Percentiles rank a stretch among this genome's conserved stretches.
phyloP scores from a whole-genome alignment of 2,329 filamentous ascomycete species.

The Ilyonectria sp. region DNA sequence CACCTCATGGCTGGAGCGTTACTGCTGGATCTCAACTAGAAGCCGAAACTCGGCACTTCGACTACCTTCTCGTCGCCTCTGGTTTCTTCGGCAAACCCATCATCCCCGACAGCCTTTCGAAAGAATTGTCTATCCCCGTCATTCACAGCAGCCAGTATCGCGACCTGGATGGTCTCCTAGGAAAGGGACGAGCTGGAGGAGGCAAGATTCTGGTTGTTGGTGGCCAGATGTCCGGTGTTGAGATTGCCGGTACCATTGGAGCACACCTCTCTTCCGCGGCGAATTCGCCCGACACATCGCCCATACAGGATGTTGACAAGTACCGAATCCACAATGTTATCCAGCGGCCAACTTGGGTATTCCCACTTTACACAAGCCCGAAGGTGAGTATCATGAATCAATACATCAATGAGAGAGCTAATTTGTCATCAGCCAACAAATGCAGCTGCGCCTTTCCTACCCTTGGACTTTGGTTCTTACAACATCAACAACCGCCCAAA shows the following conservation, averaged over 20 bases:
- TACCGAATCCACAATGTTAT: constrained; percentile 78
- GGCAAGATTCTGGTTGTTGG: constrained; percentile 82
- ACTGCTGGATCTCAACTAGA: constrained; percentile 53
- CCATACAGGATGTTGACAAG: constrained; percentile 60
- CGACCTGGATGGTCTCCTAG: constrained; percentile 65
- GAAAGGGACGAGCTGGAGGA: constrained; percentile 53
- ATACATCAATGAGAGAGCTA: not conserved
- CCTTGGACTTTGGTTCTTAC: constrained; percentile 80
- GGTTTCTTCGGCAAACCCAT: constrained; percentile 81
- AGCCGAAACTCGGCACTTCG: constrained; percentile 69
- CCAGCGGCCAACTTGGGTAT: constrained; percentile 79
- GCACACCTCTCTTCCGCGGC: constrained; percentile 77
- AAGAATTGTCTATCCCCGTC: constrained; percentile 61
- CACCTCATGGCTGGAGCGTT: constrained; percentile 61
- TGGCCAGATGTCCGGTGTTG: constrained; percentile 86
- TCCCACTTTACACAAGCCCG: constrained; percentile 72
- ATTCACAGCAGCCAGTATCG: constrained; percentile 80
- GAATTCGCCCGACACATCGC: constrained; percentile 64
- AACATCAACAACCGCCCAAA: constrained; percentile 75
- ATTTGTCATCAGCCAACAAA: constrained; percentile 52
- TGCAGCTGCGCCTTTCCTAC: constrained; percentile 74
- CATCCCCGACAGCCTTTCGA: constrained; percentile 62
- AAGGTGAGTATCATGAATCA: constrained; percentile 54
- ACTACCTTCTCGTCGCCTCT: constrained; percentile 80
- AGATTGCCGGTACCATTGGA: constrained; percentile 81